Evolutionary conservation across 108 stramenopile genomes (phyloP), one percentile per base, ranked within the genome.

Genomic region (Nitzschia palea): DNA sequence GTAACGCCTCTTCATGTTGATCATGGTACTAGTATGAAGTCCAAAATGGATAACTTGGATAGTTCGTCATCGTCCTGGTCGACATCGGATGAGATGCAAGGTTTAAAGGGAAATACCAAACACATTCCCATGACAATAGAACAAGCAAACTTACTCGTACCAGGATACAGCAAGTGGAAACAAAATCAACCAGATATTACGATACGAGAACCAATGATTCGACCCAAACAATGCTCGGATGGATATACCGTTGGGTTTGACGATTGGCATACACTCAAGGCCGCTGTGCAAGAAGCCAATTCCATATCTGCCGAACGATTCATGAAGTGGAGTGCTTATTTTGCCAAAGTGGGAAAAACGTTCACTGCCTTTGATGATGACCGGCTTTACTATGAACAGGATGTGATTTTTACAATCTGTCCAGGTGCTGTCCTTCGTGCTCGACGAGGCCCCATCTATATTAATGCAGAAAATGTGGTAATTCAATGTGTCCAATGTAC

Each of bases 381-480:
- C 55, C 42, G 60, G 8, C 63, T 84, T 15, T 80, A 80, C 26
- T 88, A 86, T 53, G 68, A 68, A 36, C 61, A 80, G 27, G 84
- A 87, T 18, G 77, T 84, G 17, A 61, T 87, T 15, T 89, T 94
- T 61, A 78, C 82, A 3, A 87, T 94, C 37, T 94, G 93, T 71
- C 93, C 93, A 1, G 75, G 80, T 6, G 70, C 82, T 17, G 73
- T 42, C 18, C 57, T 93, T 14, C 62, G 66, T 32, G 72, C 68
- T 1, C 48, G 83, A 36, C 35, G 44, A 35, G 82, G 71, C 32
- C 68, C 86, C 6, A 84, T 90, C 17, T 89, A 80, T 71, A 78
- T 94, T 52, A 89, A 94, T 76, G 86, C 93, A 10, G 88, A 89
- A 58, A 89, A 94, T 48, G 66, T 90, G 27, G 71, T 77, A 25